Conservation (phyloP, 2,329 filamentous ascomycete genomes). For the Penicillium verrucosum region DNA sequence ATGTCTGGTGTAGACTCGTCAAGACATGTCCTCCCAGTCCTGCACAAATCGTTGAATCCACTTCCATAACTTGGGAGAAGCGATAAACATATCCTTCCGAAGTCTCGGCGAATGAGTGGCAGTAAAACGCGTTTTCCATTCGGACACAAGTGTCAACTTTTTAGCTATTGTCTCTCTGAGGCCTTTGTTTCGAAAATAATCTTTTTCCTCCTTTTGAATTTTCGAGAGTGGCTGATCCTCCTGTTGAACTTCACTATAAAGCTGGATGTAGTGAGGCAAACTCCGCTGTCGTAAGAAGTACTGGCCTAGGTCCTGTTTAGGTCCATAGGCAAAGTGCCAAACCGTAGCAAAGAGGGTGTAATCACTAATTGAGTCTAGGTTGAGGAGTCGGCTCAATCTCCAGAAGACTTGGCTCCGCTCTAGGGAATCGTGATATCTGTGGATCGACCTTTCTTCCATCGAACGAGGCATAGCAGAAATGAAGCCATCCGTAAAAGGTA, state of each 20-base stretch:
- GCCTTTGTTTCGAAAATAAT: background rate
- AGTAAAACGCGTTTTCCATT: background rate
- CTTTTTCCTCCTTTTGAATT: background rate
- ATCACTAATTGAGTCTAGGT: background rate
- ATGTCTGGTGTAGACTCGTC: background rate
- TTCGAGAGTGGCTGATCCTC: background rate
- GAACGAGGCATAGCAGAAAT: background rate
- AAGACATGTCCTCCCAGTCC: constrained; percentile 13
- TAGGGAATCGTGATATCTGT: background rate
- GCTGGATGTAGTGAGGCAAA: background rate
- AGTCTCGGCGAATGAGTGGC: constrained; percentile 6
- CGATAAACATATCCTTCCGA: constrained; percentile 19
- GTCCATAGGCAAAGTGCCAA: background rate
- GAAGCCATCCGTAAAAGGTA: background rate
- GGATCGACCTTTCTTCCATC: background rate
- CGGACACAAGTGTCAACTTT: background rate
- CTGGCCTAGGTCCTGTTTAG: background rate
- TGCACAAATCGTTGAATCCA: constrained; percentile 17
- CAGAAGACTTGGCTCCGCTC: background rate
- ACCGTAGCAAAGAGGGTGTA: background rate
- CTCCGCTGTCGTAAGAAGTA: background rate
- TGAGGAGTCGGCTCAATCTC: background rate
- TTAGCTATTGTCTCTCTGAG: background rate
- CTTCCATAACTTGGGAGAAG: constrained; percentile 20
- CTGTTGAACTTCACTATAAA: background rate